phyloP scores from a whole-genome alignment of 768 basidiomycete genomes.

The Boletales sp. region DNA sequence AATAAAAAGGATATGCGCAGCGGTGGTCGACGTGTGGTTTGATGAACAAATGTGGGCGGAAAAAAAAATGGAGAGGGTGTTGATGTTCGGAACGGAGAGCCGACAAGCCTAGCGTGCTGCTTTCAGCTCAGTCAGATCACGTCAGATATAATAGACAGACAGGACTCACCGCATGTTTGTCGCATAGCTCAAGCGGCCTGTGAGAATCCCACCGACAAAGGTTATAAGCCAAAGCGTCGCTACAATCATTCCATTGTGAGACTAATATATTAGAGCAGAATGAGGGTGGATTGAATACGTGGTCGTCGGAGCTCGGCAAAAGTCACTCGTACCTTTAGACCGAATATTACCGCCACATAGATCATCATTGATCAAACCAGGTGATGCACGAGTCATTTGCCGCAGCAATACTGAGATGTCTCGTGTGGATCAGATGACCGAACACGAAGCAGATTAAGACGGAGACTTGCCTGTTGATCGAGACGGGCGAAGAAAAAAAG shows the following conservation, averaged over 20 bases:
- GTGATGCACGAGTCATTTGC: slow-evolving; percentile 26
- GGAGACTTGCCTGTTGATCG: slow-evolving; percentile 15
- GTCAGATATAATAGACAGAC: slow-evolving; percentile 16
- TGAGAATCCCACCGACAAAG: slow-evolving; percentile 2
- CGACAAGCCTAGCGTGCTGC: neutral
- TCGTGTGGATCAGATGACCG: slow-evolving; percentile 13
- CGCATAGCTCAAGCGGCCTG: slow-evolving; percentile 10
- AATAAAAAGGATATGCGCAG: neutral
- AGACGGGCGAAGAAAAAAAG: slow-evolving; percentile 13
- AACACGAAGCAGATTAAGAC: slow-evolving; percentile 10
- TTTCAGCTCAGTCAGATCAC: neutral
- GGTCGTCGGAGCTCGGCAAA: slow-evolving; percentile 17
- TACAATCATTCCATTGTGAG: slow-evolving; percentile 10
- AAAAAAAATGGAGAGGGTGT: neutral
- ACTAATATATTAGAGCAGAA: slow-evolving; percentile 9
- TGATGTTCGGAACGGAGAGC: neutral
- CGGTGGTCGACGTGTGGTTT: neutral
- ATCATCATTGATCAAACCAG: slow-evolving; percentile 17
- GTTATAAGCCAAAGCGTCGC: neutral
- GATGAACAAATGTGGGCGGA: neutral
- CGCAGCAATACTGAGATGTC: slow-evolving; percentile 8
- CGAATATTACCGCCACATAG: slow-evolving; percentile 8
- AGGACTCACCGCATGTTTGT: slow-evolving; percentile 14
- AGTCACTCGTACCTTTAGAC: slow-evolving; percentile 12
- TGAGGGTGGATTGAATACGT: slow-evolving; percentile 13